Conservation (phyloP, 139 green algal genomes). For the Pedinophyceae sp. region DNA sequence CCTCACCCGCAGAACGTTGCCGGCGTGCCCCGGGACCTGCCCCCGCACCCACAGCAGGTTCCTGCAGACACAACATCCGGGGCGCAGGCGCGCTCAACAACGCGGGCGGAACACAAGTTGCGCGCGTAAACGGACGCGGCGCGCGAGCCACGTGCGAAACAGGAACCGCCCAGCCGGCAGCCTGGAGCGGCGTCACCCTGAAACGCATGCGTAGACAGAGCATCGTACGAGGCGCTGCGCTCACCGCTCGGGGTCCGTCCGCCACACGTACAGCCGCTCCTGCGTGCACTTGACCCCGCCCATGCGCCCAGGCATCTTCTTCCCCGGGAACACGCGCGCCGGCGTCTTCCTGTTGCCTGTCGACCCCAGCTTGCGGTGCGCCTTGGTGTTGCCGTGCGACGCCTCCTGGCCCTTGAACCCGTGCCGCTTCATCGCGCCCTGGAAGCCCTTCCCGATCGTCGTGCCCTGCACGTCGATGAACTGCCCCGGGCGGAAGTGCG, state of each 20-base stretch:
- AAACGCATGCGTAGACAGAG: too few relatives aligned
- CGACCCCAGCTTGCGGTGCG: slow-evolving; percentile 51
- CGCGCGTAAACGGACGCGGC: neutral
- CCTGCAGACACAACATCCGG: slow-evolving; percentile 6
- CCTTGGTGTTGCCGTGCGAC: slow-evolving; percentile 71
- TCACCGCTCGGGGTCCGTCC: too few relatives aligned
- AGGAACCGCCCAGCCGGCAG: neutral
- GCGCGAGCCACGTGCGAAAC: neutral
- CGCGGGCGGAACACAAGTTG: too few relatives aligned
- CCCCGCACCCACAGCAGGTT: slow-evolving; percentile 91
- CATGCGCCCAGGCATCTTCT: slow-evolving; percentile 95
- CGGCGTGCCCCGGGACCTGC: slow-evolving; percentile 72
- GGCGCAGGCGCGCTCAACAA: neutral
- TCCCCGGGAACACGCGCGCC: slow-evolving; percentile 79
- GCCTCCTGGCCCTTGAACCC: slow-evolving; percentile 74
- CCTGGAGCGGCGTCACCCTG: neutral
- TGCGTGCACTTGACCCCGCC: slow-evolving; percentile 55
- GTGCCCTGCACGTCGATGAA: slow-evolving; percentile 78
- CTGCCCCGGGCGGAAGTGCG: slow-evolving; percentile 84
- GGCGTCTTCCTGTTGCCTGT: slow-evolving; percentile 33
- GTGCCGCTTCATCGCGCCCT: slow-evolving; percentile 88
- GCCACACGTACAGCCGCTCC: slow-evolving; percentile 15
- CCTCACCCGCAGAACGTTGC: slow-evolving; percentile 56
- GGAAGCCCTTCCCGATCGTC: slow-evolving; percentile 90
- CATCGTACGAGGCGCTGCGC: too few relatives aligned